Conservation (phyloP, 768 basidiomycete species). For the Mycena indigotica region DNA sequence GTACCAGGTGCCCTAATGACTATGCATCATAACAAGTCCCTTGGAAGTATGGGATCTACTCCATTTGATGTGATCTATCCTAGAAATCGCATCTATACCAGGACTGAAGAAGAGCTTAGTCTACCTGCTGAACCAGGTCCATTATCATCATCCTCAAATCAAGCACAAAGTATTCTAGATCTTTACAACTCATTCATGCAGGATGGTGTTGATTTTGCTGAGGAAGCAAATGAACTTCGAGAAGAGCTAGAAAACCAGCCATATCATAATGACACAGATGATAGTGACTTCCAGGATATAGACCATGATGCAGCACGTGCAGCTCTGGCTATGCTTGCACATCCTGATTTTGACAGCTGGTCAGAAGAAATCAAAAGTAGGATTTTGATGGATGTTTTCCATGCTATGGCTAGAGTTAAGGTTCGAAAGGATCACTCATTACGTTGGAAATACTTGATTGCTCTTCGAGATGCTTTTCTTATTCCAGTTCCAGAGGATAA, state of each 20-base stretch:
- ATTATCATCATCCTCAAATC: too few species aligned
- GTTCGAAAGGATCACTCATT: slow-evolving; percentile 1
- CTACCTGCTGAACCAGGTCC: too few species aligned
- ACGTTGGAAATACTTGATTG: not conserved
- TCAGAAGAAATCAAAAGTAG: not conserved
- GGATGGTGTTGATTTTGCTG: too few species aligned
- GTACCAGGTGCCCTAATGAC: not conserved
- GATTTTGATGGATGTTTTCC: slow-evolving; percentile 7
- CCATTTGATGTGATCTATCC: not conserved
- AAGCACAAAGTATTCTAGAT: too few species aligned
- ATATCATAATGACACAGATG: too few species aligned
- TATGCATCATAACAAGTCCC: not conserved
- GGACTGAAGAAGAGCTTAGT: too few species aligned
- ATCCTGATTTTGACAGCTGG: slow-evolving; percentile 1
- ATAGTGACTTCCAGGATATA: too few species aligned
- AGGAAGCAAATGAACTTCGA: too few species aligned
- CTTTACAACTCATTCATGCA: too few species aligned
- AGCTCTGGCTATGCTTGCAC: not conserved
- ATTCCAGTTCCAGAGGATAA: slow-evolving; percentile 10
- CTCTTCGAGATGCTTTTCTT: slow-evolving; percentile 6
- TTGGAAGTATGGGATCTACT: not conserved
- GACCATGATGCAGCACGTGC: too few species aligned
- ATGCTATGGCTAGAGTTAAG: slow-evolving; percentile 1
- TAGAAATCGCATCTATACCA: not conserved
- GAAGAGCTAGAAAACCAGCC: too few species aligned